These are phyloP conservation scores for Cladorrhinum samala DNA, from an alignment of 495 filamentous ascomycete species.

Conservation along the genomic window DNA sequence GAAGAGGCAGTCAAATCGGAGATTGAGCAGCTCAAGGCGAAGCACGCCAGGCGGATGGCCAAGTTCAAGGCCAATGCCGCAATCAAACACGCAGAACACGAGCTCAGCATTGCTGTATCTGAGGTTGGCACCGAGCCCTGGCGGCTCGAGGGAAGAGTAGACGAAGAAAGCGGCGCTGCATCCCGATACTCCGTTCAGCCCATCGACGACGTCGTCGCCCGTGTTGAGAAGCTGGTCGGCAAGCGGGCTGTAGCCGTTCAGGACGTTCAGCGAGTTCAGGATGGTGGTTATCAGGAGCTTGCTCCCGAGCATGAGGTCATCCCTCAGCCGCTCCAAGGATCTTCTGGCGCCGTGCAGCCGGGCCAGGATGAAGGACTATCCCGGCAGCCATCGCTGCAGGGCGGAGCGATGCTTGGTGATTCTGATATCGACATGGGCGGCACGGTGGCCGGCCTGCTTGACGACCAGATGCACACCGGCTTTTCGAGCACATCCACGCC, in stretches of 20 bases:
- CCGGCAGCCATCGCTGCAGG: constrained; percentile 42
- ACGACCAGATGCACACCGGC: constrained; percentile 55
- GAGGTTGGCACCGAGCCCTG: constrained; percentile 55
- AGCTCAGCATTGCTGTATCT: constrained; percentile 50
- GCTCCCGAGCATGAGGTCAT: constrained; percentile 36
- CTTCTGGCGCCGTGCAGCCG: background rate
- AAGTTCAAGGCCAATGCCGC: constrained; percentile 62
- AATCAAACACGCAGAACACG: constrained; percentile 58
- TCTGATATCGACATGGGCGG: constrained; percentile 63
- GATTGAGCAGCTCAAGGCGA: constrained; percentile 71
- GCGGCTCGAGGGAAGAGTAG: constrained; percentile 56
- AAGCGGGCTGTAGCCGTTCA: constrained; percentile 53
- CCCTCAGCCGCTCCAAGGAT: constrained; percentile 2
- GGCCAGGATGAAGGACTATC: constrained; percentile 29
- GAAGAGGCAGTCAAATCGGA: constrained; percentile 63
- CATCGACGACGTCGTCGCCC: constrained; percentile 55
- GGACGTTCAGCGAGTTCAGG: constrained; percentile 60
- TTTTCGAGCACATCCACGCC: constrained; percentile 49
- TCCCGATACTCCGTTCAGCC: constrained; percentile 45
- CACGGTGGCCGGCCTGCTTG: constrained; percentile 52
- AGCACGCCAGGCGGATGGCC: constrained; percentile 67
- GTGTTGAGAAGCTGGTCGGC: constrained; percentile 51
- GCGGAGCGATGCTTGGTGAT: constrained; percentile 49
- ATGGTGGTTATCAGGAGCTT: constrained; percentile 59
- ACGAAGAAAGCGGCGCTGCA: constrained; percentile 44